Evolutionary conservation across 331 rosid genomes (phyloP), one percentile per base, ranked within the genome.

Genomic region (Malus hybrid): DNA sequence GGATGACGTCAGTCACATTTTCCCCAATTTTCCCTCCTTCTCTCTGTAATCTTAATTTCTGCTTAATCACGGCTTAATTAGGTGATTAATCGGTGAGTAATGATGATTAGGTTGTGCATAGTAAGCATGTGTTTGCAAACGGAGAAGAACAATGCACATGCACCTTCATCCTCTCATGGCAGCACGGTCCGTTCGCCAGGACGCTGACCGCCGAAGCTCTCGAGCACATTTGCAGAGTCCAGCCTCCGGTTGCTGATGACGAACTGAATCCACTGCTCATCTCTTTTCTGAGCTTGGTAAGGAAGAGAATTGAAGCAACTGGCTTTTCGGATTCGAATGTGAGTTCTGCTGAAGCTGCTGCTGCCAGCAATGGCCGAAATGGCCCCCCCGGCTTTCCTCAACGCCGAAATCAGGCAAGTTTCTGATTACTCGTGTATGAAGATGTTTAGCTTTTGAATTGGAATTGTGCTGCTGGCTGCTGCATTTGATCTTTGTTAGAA

Each of bases 91-190:
- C 15, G 15, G 28, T 16, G 32, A 24, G 18, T 60, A 29, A 33
- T 58, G 58, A 39, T 75, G 39, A 29, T 62, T 15, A 93, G 97
- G 94, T 93, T 70, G 78, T 61, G 72, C 66, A 44, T 62, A 53
- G 13, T 2, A 67, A 74, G 14, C 98, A 91, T 83, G 73, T 85
- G 57, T 63, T 53, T 52, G 39, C 18, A 63, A 62, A 46, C 11
- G 88, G 84, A 67, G 88, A 86, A 69, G 96, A 91, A 28, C 82
- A 70, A 71, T 93, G 96, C 80, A 52, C 5, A 12, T 93, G 98
- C 77, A 72, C 32, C 61, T 93, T 88, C 76, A 19, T 83, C 63
- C 85, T 91, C 32, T 39, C 0, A 8, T 93, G 96, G 97, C 72
- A 77, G 70, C 91, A 89, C 19, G 98, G 98, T 72, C 98, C 93